Base-by-base conservation (phyloP, 2,329 filamentous ascomycete genomes). In the Gremmenia infestans region DNA sequence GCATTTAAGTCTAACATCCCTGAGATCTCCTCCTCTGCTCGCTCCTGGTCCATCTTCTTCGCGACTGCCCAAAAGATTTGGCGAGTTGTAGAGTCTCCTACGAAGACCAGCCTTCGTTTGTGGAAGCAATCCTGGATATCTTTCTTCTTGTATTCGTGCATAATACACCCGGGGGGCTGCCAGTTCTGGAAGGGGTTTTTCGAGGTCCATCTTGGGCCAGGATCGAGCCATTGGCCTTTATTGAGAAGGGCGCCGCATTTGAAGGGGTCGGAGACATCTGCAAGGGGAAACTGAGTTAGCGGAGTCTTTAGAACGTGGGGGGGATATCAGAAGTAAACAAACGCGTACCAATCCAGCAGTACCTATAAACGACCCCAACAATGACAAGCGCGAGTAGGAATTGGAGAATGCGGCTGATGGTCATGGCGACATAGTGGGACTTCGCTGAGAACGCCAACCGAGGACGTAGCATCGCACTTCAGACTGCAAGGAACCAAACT, bases 41-140 rank as follows among this genome's bases (percentile, higher is more conserved):
- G 67, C 15, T 68, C 60, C 19, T 69, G 68, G 54, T 80, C 74
- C 28, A 84, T 69, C 59, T 77, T 78, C 55, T 71, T 73, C 17
- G 76, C 76, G 3, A 77, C 73, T 50, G 80, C 80, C 77, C 81
- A 85, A 67, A 81, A 87, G 5, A 86, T 68, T 61, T 85, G 79
- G 12, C 83, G 77, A 7, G 79, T 77, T 1, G 78, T 81, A 1
- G 80, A 81, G 66, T 87, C 84, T 39, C 85, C 84, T 25, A 79
- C 74, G 60, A 87, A 82, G 15, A 84, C 73, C n/a, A 86, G 63
- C 50, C 75, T 76, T 7, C 76, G 77, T 14, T 73, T 71, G 2
- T 70, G 70, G 22, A 85, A 73, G 64, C 85, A 88, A 47, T 71
- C 68, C 17, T 72, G 69, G 42, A 86, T 74, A 39, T 82, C 79